Evolutionary conservation across 2,329 filamentous ascomycete genomes (phyloP).

Genomic region (Aureobasidium melanogenum): DNA sequence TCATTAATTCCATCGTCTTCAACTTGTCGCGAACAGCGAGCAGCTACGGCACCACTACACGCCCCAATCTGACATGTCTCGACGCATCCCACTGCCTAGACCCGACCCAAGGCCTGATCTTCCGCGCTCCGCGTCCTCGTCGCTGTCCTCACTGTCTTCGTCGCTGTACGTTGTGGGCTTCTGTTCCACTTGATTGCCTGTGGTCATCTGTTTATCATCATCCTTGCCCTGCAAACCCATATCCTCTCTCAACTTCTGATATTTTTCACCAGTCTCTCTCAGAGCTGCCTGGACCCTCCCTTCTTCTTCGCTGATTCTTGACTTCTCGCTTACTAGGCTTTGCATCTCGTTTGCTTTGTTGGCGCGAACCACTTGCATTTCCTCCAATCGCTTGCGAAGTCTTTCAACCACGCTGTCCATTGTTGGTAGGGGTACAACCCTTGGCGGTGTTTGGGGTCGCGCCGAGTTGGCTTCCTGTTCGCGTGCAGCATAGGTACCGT

Average conservation of each 20-base stretch:
- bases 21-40: not conserved
- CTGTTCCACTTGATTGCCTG: not conserved
- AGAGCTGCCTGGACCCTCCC: slow-evolving; percentile 71
- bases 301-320: slow-evolving; percentile 60
- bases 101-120: slow-evolving; percentile 2
- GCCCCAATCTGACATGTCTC: slow-evolving; percentile 8
- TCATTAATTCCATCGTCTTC: not conserved
- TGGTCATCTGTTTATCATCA: not conserved
- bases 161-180: not conserved
- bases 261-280: slow-evolving; percentile 69
- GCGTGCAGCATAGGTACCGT: slow-evolving; percentile 67
- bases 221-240: not conserved
- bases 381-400: slow-evolving; percentile 52
- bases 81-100: slow-evolving; percentile 7
- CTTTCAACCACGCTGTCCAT: slow-evolving; percentile 58
- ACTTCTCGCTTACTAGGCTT: slow-evolving; percentile 58
- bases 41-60: not conserved
- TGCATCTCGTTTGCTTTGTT: slow-evolving; percentile 55
- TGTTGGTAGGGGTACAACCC: slow-evolving; percentile 69
- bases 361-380: slow-evolving; percentile 52
- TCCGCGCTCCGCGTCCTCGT: not conserved
- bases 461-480: slow-evolving; percentile 31
- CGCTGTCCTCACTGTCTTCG: not conserved
- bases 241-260: slow-evolving; percentile 44
- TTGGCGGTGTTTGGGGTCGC: slow-evolving; percentile 54